Evolutionary conservation across 176 grass and related monocot species (phyloP).

Genomic region (Cenchrus fungigraminus): DNA sequence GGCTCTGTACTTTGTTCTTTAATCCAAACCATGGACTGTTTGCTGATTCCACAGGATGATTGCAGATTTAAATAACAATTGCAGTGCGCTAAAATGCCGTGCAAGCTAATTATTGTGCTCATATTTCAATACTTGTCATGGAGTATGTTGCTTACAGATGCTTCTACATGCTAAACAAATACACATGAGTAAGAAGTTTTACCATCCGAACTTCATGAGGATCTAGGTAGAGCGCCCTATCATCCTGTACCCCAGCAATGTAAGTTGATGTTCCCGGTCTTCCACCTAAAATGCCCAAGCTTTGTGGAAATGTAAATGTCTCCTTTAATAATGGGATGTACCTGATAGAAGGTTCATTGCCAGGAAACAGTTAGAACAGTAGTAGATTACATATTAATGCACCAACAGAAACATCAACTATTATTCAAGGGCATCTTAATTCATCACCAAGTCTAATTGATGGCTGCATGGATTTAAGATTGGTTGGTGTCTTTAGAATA

Average conservation of each 20-base stretch:
- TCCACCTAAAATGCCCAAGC: constrained; percentile 97
- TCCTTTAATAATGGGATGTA: constrained; percentile 93
- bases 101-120: not conserved
- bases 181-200: constrained; percentile 18
- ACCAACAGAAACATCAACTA: constrained; percentile 32
- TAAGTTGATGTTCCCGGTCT: constrained; percentile 96
- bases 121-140: not conserved
- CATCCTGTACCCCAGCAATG: constrained; percentile 93
- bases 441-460: constrained; percentile 18
- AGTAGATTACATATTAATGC: constrained; percentile 21
- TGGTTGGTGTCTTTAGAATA: not conserved
- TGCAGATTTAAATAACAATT: not conserved
- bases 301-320: constrained; percentile 96
- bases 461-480: not conserved
- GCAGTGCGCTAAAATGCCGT: not conserved
- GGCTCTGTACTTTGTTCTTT: not conserved
- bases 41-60: not conserved
- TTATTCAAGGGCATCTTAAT: not conserved
- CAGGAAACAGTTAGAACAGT: constrained; percentile 16
- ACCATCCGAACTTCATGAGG: constrained; percentile 93
- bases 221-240: constrained; percentile 89
- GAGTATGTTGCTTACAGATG: not conserved
- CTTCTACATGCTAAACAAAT: constrained; percentile 12
- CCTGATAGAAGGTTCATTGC: constrained; percentile 46
- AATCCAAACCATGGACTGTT: not conserved